phyloP scores from a whole-genome alignment of 2,329 filamentous ascomycete species.

The Phaeoacremonium minimum region DNA sequence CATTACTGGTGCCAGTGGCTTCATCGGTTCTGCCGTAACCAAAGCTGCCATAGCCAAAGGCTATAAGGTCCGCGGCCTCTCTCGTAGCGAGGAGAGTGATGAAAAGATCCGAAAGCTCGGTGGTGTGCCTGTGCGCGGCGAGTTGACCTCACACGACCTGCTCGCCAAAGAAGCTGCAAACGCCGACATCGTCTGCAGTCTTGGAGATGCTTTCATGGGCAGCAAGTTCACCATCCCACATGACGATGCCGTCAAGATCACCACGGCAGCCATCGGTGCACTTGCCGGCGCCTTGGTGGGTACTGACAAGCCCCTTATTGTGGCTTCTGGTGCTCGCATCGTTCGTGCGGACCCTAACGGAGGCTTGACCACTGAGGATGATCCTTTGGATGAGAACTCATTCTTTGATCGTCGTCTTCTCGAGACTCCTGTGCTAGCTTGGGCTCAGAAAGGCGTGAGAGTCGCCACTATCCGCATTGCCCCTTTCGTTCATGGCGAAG shows the following conservation, averaged over 20 bases:
- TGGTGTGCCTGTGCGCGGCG: conserved; percentile 32
- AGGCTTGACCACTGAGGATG: conserved; percentile 20
- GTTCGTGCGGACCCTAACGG: conserved; percentile 18
- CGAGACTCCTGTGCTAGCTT: not conserved
- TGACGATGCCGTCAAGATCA: conserved; percentile 19
- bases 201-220: conserved; percentile 23
- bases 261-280: conserved; percentile 30
- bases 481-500: conserved; percentile 36
- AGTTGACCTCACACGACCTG: conserved; percentile 29
- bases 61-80: conserved; percentile 34
- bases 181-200: conserved; percentile 37
- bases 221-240: conserved; percentile 8
- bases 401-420: not conserved
- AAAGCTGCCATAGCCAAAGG: conserved; percentile 28
- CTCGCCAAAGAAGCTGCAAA: conserved; percentile 28
- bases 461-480: conserved; percentile 31
- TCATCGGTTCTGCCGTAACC: conserved; percentile 29
- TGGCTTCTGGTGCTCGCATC: conserved; percentile 24
- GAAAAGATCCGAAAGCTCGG: conserved; percentile 29
- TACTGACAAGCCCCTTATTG: conserved; percentile 27
- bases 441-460: conserved; percentile 21
- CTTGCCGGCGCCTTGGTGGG: conserved; percentile 26
- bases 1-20: conserved; percentile 35
- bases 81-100: conserved; percentile 28
- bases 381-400: conserved; percentile 5